These are phyloP conservation scores for Aspergillus felis DNA, from an alignment of 2,329 filamentous ascomycete species.

Conservation along the genomic window DNA sequence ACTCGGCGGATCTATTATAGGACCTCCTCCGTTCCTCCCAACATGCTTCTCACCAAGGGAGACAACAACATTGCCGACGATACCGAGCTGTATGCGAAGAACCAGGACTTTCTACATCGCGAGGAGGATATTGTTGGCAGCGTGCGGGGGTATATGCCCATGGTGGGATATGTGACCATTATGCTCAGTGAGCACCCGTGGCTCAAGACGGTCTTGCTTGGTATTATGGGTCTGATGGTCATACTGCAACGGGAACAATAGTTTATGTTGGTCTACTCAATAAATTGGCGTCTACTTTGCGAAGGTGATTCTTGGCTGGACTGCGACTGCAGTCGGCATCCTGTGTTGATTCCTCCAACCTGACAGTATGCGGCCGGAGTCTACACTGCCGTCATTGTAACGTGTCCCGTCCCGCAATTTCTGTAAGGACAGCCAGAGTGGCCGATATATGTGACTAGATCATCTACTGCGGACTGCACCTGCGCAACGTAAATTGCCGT, in stretches of 20 bases:
- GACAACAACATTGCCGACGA: conserved; percentile 96
- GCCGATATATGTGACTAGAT: too few species aligned
- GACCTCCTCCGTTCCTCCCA: conserved; percentile 22
- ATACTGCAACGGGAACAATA: conserved; percentile 81
- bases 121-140: conserved; percentile 85
- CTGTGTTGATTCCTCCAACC: too few species aligned
- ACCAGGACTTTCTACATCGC: conserved; percentile 81
- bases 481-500: too few species aligned
- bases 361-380: not conserved
- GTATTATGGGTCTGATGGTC: conserved; percentile 90
- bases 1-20: conserved; percentile 12
- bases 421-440: too few species aligned
- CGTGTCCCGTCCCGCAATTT: not conserved
- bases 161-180: conserved; percentile 96
- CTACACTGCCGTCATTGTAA: not conserved
- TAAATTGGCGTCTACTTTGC: not conserved
- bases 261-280: not conserved
- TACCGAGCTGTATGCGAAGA: conserved; percentile 80
- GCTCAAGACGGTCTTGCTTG: conserved; percentile 93
- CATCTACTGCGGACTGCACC: too few species aligned
- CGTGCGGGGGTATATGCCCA: conserved; percentile 86
- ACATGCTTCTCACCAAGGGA: conserved; percentile 84
- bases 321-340: not conserved
- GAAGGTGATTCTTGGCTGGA: not conserved
- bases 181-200: conserved; percentile 92